These are phyloP conservation scores for Madurella mycetomatis DNA, from an alignment of 2,329 filamentous ascomycete genomes.

Conservation along the genomic window DNA sequence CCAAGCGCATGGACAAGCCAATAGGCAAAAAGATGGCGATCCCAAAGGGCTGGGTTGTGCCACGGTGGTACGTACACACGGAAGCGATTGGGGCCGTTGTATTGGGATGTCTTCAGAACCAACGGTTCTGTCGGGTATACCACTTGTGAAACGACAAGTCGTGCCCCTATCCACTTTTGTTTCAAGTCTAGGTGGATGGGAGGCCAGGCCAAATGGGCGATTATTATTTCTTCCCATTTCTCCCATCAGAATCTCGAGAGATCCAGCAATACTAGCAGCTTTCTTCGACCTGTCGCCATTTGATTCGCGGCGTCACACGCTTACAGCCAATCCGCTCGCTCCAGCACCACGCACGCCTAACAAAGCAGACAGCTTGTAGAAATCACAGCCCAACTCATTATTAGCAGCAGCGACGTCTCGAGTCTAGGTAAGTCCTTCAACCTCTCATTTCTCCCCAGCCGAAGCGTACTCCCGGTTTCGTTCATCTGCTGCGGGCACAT, in stretches of 20 bases:
- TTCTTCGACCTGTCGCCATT: too few relatives aligned
- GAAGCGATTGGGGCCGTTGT: neutral
- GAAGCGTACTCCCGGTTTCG: too few relatives aligned
- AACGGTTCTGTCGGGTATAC: neutral
- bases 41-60: too few relatives aligned
- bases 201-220: too few relatives aligned
- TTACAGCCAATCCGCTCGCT: neutral
- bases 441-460: neutral
- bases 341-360: neutral
- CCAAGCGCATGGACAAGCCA: too few relatives aligned
- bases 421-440: neutral
- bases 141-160: conserved; percentile 8
- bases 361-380: neutral
- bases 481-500: too few relatives aligned
- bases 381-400: conserved; percentile 2
- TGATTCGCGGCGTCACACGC: neutral
- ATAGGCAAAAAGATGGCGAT: too few relatives aligned
- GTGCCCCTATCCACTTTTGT: neutral
- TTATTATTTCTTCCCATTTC: neutral
- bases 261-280: too few relatives aligned
- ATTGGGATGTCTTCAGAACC: neutral
- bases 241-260: neutral
- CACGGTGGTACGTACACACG: neutral
- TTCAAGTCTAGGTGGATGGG: neutral
- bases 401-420: neutral